A percentile compares a stretch with the other conserved stretches of the same genome.
Evolutionary conservation across 768 basidiomycete species (phyloP).

Genomic region (Rhizopogon vinicolor): DNA sequence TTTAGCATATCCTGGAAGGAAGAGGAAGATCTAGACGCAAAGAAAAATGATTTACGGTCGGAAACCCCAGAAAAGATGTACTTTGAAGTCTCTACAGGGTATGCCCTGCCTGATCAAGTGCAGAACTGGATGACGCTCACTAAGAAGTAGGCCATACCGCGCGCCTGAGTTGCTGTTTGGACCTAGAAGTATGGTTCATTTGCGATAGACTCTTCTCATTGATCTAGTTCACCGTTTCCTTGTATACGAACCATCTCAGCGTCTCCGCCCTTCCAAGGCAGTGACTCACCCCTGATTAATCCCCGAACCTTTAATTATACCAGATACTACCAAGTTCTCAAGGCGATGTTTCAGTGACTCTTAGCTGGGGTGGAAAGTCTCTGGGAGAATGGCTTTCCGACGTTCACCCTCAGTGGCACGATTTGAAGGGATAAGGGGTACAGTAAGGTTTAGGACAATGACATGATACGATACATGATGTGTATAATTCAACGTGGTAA

Average conservation of each 20-base stretch:
- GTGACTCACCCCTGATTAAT: constrained; percentile 58
- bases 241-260: constrained; percentile 48
- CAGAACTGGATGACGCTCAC: background rate
- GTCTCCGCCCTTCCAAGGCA: constrained; percentile 47
- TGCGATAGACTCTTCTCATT: constrained; percentile 57
- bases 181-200: constrained; percentile 61
- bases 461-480: background rate
- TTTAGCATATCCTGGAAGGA: constrained; percentile 67
- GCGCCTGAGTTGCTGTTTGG: constrained; percentile 90
- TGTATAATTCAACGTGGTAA: background rate
- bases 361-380: constrained; percentile 16
- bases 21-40: constrained; percentile 18
- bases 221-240: constrained; percentile 60
- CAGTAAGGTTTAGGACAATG: too few relatives aligned
- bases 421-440: background rate
- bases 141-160: constrained; percentile 62
- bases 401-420: constrained; percentile 5
- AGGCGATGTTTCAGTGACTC: background rate
- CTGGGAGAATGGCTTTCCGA: constrained; percentile 19
- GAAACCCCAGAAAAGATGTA: constrained; percentile 58
- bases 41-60: constrained; percentile 54
- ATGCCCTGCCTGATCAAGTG: constrained; percentile 15
- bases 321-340: constrained; percentile 15
- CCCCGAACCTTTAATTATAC: constrained; percentile 37
- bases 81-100: constrained; percentile 89